phyloP scores from a whole-genome alignment of 2,329 filamentous ascomycete species.

The Cladophialophora yegresii region DNA sequence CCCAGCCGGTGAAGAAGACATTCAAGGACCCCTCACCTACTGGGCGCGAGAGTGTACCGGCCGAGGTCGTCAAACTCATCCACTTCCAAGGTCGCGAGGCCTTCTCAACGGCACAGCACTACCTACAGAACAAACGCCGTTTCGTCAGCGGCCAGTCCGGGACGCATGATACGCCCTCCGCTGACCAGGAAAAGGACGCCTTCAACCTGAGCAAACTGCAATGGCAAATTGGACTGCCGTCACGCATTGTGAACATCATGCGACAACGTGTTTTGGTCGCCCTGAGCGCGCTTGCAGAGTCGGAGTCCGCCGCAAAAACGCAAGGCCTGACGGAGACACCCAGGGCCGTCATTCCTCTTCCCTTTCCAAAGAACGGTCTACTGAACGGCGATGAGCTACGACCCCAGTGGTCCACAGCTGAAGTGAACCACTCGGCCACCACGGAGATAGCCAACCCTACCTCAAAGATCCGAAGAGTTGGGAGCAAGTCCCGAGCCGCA shows the following conservation, averaged over 20 bases:
- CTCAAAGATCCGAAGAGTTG: background rate
- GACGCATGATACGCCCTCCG: background rate
- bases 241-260: slow-evolving; percentile 29
- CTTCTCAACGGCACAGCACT: slow-evolving; percentile 20
- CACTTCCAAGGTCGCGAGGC: slow-evolving; percentile 13
- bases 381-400: slow-evolving; percentile 12
- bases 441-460: background rate
- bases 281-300: slow-evolving; percentile 19
- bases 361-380: slow-evolving; percentile 6
- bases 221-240: slow-evolving; percentile 32
- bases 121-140: slow-evolving; percentile 18
- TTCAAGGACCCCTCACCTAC: background rate
- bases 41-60: background rate
- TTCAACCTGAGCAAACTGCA: slow-evolving; percentile 24
- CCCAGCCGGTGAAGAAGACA: slow-evolving; percentile 2
- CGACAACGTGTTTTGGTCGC: slow-evolving; percentile 26
- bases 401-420: background rate
- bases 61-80: slow-evolving; percentile 13
- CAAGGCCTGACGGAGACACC: background rate
- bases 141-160: slow-evolving; percentile 12
- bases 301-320: background rate
- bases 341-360: slow-evolving; percentile 10
- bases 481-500: background rate
- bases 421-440: background rate
- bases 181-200: background rate